Base-by-base conservation (phyloP, 495 filamentous ascomycete species). In the Podospora australis region DNA sequence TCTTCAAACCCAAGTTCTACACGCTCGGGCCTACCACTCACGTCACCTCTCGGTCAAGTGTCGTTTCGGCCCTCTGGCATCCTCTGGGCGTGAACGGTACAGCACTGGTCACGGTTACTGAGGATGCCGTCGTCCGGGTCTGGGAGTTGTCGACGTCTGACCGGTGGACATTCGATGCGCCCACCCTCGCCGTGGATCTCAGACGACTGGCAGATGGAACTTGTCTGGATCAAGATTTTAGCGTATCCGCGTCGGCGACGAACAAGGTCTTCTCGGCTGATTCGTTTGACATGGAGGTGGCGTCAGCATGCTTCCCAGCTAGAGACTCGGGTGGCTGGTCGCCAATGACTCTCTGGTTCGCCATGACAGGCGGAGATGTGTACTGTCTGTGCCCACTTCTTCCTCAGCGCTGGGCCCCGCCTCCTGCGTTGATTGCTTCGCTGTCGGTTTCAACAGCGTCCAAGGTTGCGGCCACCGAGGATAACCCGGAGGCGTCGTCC, bases 361-460 rank as follows among this genome's bases (percentile, higher is more conserved):
- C 86, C 13, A 96, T 95, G 88, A 75, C 72, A 26, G 84, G 86
- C 21, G 90, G 90, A 4, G 89, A 94, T 56, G 77, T 95, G 6
- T 95, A 96, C 55, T 87, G 88, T 6, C 68, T 96, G n/a, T 95
- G 90, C 62, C 90, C 90, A 8, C 74, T 95, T 4, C 67, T 96
- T 22, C 90, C 90, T 4, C 77, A 76, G 11, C 88, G 80, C 56
- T 96, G 88, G 88, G 74, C 84, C 41, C 82, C 85, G n/a, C 79
- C 85, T 13, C 75, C 83, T 2, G 81, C 82, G 0, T 72, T 86
- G 10, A 78, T 94, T 22, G 83, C 89, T 2, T 85, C 86, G 0
- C 71, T 95, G 24, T 87, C 87, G 13, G 76, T 87, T 11, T 79
- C 81, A 11, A 82, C 90, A 45, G 75, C 87, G 14, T 75, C 79